Conservation (phyloP, 805 yeast genomes). For the Cyberlindnera bimundalis region DNA sequence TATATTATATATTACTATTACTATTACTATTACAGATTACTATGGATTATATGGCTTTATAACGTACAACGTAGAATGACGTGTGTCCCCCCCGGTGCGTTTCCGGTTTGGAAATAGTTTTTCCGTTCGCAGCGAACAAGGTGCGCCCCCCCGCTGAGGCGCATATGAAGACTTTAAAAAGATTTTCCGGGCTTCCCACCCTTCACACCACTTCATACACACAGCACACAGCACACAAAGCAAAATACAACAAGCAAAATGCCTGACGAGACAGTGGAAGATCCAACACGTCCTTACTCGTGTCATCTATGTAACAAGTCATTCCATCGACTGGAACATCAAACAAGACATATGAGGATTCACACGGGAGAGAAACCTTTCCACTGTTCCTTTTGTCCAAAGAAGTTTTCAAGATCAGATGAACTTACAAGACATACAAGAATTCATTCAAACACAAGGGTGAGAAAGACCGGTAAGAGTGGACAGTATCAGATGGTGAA, state of each 20-base stretch:
- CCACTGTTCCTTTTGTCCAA: slow-evolving; percentile 74
- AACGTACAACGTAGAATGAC: no score
- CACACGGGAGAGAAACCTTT: slow-evolving; percentile 95
- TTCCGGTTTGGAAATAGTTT: no score
- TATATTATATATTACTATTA: no score
- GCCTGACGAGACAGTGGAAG: slow-evolving; percentile 9
- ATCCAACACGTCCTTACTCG: slow-evolving; percentile 61
- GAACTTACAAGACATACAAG: slow-evolving; percentile 84
- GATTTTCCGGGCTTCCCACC: slow-evolving; percentile 5
- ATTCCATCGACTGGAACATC: slow-evolving; percentile 85
- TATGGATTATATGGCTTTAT: no score
- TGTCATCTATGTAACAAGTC: slow-evolving; percentile 85
- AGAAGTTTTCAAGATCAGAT: slow-evolving; percentile 76
- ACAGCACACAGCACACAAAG: neutral
- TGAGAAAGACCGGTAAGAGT: slow-evolving; percentile 38
- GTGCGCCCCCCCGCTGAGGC: no score
- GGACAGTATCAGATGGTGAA: slow-evolving; percentile 15
- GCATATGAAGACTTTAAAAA: no score
- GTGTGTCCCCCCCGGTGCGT: no score
- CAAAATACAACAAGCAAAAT: neutral
- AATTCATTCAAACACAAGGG: slow-evolving; percentile 63
- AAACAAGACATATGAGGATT: slow-evolving; percentile 85
- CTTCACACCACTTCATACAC: neutral
- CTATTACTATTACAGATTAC: no score
- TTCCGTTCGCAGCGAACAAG: no score